Base-by-base conservation (phyloP, 2,329 filamentous ascomycete genomes). In the Rhynchosporium secalis region DNA sequence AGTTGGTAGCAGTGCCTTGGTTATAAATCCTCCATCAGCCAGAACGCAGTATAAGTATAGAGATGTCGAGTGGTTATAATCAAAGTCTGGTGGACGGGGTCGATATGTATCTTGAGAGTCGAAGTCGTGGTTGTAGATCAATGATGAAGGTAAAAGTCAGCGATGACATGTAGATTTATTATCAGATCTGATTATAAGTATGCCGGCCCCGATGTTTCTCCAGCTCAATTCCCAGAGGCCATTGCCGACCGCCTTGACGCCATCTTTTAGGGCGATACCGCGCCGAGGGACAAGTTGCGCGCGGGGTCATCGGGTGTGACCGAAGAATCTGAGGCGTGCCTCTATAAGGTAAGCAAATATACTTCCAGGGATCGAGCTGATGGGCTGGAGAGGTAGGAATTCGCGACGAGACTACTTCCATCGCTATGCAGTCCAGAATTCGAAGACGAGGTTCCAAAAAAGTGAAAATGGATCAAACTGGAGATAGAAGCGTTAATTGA, bases 21-120 rank as follows among this genome's bases (percentile, higher is more conserved):
- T 36, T 36, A 36, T 36, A 36, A 36, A 36, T 36, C 33, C 33
- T 2, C 33, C 2, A 36, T 36, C 41, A 20, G 33, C 4, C 46
- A 41, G 54, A 46, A 20, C 40, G 49, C 40, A 28, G 29, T 51
- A 36, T 58, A 15, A 45, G 56, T 56, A 56, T 56, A 33, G 59
- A 28, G 9, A 29, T 12, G 43, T 49, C 47, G 46, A 38, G 12
- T 29, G 26, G n/a, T 26, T n/a, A 52, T 26, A 52, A 31, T 33
- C 15, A 10, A 40, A n/a, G 28, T 36, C 26, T 6, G 8, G n/a
- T 20, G 10, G 38, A 15, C 40, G 4, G 20, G 36, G 31, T 38
- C 28, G 15, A 38, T 43, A 12, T 8, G 52, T 43, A 15, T 43
- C 28, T 56, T 26, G 29, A 28, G 41, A 56, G n/a, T 56, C 38